Conservation (phyloP, 73 alveolate species). For the Tetrahymena borealis region DNA sequence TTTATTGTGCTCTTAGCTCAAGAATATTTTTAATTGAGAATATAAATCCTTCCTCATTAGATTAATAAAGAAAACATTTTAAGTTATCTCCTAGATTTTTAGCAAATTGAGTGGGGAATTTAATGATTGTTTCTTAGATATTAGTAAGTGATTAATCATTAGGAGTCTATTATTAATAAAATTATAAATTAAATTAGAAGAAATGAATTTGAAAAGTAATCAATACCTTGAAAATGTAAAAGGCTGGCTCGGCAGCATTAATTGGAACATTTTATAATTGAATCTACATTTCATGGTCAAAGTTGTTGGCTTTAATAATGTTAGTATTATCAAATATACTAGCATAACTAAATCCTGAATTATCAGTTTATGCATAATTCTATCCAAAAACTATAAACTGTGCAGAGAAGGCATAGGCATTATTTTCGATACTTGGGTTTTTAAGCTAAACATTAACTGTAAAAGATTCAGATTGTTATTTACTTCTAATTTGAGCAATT, state of each 20-base stretch:
- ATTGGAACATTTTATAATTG: neutral
- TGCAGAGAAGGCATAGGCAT: neutral
- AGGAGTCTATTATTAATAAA: neutral
- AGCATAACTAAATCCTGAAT: neutral
- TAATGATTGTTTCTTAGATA: neutral
- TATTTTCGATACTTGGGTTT: neutral
- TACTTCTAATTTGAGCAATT: neutral
- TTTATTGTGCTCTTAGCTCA: neutral
- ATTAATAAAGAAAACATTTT: neutral
- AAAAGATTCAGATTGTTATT: neutral
- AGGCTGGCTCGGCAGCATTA: neutral
- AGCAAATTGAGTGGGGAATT: neutral
- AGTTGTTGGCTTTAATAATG: neutral
- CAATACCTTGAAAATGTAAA: neutral
- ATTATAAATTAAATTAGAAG: neutral
- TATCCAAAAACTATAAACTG: neutral
- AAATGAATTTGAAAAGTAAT: neutral
- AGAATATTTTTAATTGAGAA: neutral
- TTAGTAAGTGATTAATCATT: neutral
- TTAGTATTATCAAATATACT: neutral
- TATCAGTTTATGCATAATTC: neutral
- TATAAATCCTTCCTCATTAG: neutral
- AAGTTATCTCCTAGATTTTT: neutral
- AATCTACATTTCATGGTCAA: neutral
- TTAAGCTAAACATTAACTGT: neutral